Percentiles rank a stretch among this genome's conserved stretches.
These are phyloP conservation scores for Diplotaxis tenuifolia DNA, from an alignment of 345 rosid genomes.

Conservation along the genomic window DNA sequence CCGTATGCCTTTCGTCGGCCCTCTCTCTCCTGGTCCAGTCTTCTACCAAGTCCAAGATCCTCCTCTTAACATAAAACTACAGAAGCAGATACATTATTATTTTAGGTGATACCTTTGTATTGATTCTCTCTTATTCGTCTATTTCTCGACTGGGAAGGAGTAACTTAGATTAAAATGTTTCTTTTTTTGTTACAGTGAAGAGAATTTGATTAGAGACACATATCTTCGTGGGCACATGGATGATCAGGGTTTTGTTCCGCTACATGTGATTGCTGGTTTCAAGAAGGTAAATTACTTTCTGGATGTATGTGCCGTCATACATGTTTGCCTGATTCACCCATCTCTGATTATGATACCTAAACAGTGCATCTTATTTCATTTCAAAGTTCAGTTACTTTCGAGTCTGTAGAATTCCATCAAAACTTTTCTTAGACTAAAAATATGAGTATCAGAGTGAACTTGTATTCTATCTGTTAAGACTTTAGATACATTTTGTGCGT, in stretches of 20 bases:
- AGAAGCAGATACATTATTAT: conserved; percentile 76
- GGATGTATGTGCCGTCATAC: conserved; percentile 15
- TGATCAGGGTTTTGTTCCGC: conserved; percentile 82
- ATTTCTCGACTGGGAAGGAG: conserved; percentile 4
- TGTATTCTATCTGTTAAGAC: background rate
- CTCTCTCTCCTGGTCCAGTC: conserved; percentile 44
- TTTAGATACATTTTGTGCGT: background rate
- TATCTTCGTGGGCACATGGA: conserved; percentile 85
- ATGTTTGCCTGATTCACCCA: conserved; percentile 7
- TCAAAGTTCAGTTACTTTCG: background rate
- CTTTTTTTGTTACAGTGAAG: conserved; percentile 57
- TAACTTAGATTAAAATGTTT: conserved; percentile 21
- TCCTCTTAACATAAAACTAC: conserved; percentile 54
- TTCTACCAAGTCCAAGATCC: conserved; percentile 47
- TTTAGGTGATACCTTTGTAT: conserved; percentile 57
- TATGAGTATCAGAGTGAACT: background rate
- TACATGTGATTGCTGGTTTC: conserved; percentile 71
- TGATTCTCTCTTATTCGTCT: conserved; percentile 1
- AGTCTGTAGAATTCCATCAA: background rate
- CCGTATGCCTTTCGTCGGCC: conserved; percentile 46
- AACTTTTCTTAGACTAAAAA: background rate
- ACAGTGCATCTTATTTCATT: background rate
- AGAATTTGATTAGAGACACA: conserved; percentile 69
- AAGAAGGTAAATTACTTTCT: conserved; percentile 53
- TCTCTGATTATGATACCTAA: conserved; percentile 2